These are phyloP conservation scores for Aspergillus brasiliensis DNA, from an alignment of 2,329 filamentous ascomycete genomes.

Conservation along the genomic window DNA sequence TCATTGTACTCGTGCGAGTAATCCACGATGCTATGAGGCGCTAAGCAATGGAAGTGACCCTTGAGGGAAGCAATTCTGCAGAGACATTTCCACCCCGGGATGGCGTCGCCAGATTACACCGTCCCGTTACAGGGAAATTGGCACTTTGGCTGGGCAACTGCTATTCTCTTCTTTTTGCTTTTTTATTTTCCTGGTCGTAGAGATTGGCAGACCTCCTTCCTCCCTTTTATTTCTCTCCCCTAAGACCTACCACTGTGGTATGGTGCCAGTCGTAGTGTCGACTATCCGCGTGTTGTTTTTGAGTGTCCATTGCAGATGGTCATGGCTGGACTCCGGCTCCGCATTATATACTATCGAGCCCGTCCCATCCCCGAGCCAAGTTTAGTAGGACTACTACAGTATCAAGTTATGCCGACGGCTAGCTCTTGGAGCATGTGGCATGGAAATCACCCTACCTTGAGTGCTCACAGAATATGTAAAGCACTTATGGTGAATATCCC, in stretches of 20 bases:
- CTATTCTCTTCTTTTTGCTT: constrained; percentile 32
- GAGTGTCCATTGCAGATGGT: too few species aligned
- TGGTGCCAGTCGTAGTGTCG: too few species aligned
- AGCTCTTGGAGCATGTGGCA: neutral
- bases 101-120: constrained; percentile 59
- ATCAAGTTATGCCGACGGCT: neutral
- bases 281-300: too few species aligned
- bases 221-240: too few species aligned
- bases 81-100: constrained; percentile 56
- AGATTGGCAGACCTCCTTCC: neutral
- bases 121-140: constrained; percentile 40
- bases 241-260: too few species aligned
- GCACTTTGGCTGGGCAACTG: constrained; percentile 41
- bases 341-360: too few species aligned
- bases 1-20: constrained; percentile 58
- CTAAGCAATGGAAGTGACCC: constrained; percentile 57
- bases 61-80: constrained; percentile 64
- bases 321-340: too few species aligned
- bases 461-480: too few species aligned
- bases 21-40: constrained; percentile 56
- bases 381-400: too few species aligned
- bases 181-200: constrained; percentile 11
- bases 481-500: too few species aligned
- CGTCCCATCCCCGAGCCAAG: too few species aligned
- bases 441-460: neutral